phyloP scores from a whole-genome alignment of 148 eudicot genomes.

The Rhododendron ferrugineum region DNA sequence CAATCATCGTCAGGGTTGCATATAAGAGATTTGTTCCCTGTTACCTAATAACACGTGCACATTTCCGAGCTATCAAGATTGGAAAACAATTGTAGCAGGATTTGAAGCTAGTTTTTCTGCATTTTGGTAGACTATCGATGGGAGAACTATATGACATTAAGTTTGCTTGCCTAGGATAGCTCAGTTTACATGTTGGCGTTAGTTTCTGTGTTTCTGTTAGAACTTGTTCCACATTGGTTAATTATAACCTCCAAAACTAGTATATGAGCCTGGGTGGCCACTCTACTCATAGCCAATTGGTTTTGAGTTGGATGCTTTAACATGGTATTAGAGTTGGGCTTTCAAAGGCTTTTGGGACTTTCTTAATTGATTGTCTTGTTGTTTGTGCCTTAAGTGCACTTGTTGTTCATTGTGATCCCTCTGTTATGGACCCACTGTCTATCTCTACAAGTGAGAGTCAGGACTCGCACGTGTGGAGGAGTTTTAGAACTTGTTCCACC shows the following conservation, averaged over 20 bases:
- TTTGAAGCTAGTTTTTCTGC: not conserved
- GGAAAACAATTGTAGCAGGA: not conserved
- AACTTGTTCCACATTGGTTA: not conserved
- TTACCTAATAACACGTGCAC: not conserved
- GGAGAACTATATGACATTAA: not conserved
- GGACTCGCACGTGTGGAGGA: not conserved
- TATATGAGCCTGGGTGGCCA: not conserved
- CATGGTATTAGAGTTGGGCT: not conserved
- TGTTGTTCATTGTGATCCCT: not conserved
- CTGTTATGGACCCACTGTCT: not conserved
- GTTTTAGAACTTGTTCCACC: too few relatives aligned
- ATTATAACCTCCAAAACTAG: not conserved
- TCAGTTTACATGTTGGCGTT: not conserved
- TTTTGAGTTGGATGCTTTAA: not conserved
- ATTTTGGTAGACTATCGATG: not conserved
- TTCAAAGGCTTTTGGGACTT: too few relatives aligned
- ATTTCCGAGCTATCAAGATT: not conserved
- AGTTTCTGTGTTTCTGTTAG: too few relatives aligned
- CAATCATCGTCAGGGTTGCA: not conserved
- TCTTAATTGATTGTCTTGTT: too few relatives aligned
- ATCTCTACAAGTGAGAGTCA: not conserved
- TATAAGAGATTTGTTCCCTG: not conserved
- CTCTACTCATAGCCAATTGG: not conserved
- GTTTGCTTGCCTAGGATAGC: not conserved
- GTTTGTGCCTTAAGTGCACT: not conserved